Evolutionary conservation across 78 protist genomes (phyloP).

Genomic region (Guillardia theta): DNA sequence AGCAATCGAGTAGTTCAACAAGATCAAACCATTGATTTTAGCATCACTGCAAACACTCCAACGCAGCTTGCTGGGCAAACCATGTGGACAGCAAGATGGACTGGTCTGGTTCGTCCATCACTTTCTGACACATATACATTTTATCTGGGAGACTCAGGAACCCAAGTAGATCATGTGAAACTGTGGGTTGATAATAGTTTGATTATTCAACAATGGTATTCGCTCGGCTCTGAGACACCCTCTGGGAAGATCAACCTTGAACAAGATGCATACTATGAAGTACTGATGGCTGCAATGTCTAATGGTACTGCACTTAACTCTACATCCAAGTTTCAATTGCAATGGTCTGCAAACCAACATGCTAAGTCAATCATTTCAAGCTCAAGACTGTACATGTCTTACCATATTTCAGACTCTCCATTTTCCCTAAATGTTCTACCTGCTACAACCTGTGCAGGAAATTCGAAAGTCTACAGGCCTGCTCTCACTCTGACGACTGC

Average conservation of each 20-base stretch:
- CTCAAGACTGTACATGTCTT: background rate
- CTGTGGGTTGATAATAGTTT: constrained; percentile 29
- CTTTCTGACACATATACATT: background rate
- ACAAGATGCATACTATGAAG: background rate
- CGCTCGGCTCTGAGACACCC: background rate
- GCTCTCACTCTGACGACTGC: constrained; percentile 13
- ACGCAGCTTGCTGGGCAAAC: background rate
- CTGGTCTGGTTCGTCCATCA: background rate
- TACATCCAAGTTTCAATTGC: background rate
- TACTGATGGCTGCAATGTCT: background rate
- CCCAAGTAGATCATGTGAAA: constrained; percentile 17
- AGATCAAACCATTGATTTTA: background rate
- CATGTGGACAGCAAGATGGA: constrained; percentile 19
- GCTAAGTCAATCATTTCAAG: background rate
- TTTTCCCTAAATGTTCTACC: background rate
- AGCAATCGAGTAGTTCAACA: background rate
- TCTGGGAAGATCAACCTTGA: background rate
- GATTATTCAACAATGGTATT: background rate
- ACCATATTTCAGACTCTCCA: background rate
- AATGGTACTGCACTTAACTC: background rate
- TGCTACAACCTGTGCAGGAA: background rate
- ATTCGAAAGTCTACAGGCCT: background rate
- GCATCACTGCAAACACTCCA: background rate
- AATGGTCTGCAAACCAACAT: background rate
- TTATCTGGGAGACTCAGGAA: background rate